Conservation (phyloP, 305 asterid genomes). For the Rubia peregrina region DNA sequence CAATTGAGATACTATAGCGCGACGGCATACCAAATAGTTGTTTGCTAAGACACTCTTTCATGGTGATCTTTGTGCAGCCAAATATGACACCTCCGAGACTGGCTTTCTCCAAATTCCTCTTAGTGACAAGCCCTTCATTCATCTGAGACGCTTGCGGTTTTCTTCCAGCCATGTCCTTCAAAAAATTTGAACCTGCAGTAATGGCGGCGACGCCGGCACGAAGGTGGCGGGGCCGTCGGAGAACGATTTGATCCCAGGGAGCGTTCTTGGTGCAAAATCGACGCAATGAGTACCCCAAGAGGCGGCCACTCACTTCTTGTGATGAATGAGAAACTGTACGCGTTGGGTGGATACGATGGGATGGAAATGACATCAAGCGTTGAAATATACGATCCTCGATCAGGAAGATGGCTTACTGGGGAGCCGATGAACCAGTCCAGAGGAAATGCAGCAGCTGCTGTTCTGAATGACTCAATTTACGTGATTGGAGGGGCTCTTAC, state of each 20-base stretch:
- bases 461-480: slow-evolving; percentile 24
- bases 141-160: slow-evolving; percentile 18
- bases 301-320: slow-evolving; percentile 61
- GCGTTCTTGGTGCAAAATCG: slow-evolving; percentile 58
- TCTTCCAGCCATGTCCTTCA: slow-evolving; percentile 42
- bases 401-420: slow-evolving; percentile 49
- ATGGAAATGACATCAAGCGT: slow-evolving; percentile 32
- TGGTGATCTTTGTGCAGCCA: no score
- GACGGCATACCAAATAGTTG: no score
- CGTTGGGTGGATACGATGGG: slow-evolving; percentile 67
- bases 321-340: slow-evolving; percentile 66
- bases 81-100: no score
- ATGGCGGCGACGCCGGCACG: no score
- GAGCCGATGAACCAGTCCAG: slow-evolving; percentile 50
- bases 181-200: neutral
- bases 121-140: no score
- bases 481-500: slow-evolving; percentile 37
- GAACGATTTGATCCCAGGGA: slow-evolving; percentile 92
- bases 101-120: no score
- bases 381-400: slow-evolving; percentile 70
- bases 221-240: slow-evolving; percentile 25
- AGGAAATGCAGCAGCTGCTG: slow-evolving; percentile 48
- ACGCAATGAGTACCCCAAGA: slow-evolving; percentile 50
- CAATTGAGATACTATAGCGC: no score
- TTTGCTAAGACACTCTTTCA: no score